Base-by-base conservation (phyloP, 2,329 filamentous ascomycete species). In the Botrytis porri region DNA sequence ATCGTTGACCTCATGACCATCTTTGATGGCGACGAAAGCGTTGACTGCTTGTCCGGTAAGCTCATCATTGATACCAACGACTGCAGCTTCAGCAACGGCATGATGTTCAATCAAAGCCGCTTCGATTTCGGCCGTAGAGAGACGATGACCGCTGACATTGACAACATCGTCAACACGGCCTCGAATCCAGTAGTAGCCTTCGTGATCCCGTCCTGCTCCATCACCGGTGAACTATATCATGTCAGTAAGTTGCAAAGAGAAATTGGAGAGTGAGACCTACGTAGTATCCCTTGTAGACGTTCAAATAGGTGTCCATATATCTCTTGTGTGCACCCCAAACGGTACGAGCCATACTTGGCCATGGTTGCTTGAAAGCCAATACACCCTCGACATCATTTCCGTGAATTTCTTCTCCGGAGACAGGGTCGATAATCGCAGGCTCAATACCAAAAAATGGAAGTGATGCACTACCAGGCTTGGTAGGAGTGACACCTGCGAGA, bases 181-280 rank as follows among this genome's bases (percentile, higher is more conserved):
- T 75, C 96, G 93, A 82, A 99, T 99, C 96, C 96, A 99, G 89
- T 98, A 99, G 87, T 98, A 99, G 73, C 96, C 96, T 80, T 99
- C 96, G 84, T 97, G 93, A 82, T 99, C 96, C 81, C 96, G 93
- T 74, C 93, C 96, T 72, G 96, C 96, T 81, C 96, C 96, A 81
- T 99, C 96, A 73, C 93, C 93, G 25, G 93, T 96, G 85, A 96
- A 97, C 91, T 93, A 77, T 60, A 72, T 69, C 7, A 25, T 57
- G 70, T 62, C 69, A 76, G 74, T 62, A 70, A 76, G 76, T 73
- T 62, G 54, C 67, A 18, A 54, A 64, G 22, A 45, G 20, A 39
- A 54, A 59, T 12, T 35, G n/a, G 6, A 10, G 39, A 45, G 2
- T 16, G 60, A 69, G n/a, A 86, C 93, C 87, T 85, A 97, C 93